phyloP scores from a whole-genome alignment of 2,329 filamentous ascomycete species.

The Aspergillus texensis region DNA sequence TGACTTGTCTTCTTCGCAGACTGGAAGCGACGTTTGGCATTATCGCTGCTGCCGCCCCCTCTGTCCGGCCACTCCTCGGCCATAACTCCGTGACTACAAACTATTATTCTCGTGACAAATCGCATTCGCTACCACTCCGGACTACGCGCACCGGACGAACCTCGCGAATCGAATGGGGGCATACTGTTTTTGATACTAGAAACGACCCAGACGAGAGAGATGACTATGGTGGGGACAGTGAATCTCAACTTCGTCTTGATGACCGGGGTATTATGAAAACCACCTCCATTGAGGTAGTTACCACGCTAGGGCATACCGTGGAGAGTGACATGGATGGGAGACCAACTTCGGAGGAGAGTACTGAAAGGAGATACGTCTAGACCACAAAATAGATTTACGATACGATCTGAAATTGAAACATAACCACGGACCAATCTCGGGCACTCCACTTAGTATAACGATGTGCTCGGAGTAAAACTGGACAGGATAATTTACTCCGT shows the following conservation, averaged over 20 bases:
- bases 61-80: conserved; percentile 5
- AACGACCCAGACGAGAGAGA: not conserved
- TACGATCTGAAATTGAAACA: not conserved
- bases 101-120: conserved; percentile 5
- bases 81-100: conserved; percentile 9
- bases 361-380: not conserved
- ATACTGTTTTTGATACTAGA: not conserved
- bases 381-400: not conserved
- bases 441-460: not conserved
- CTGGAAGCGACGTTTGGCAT: conserved; percentile 6
- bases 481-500: not conserved
- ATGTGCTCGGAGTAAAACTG: not conserved
- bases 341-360: not conserved
- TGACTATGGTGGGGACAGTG: not conserved
- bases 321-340: not conserved
- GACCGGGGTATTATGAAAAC: conserved; percentile 8
- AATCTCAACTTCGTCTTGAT: not conserved
- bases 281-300: conserved; percentile 4
- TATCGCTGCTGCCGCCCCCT: conserved; percentile 7
- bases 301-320: not conserved
- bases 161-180: conserved; percentile 1
- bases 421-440: not conserved
- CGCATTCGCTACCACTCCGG: conserved; percentile 5
- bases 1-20: not conserved
- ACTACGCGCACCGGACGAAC: not conserved